phyloP scores from a whole-genome alignment of 352 stramenopile genomes.

The Phytophthora pseudosyringae region DNA sequence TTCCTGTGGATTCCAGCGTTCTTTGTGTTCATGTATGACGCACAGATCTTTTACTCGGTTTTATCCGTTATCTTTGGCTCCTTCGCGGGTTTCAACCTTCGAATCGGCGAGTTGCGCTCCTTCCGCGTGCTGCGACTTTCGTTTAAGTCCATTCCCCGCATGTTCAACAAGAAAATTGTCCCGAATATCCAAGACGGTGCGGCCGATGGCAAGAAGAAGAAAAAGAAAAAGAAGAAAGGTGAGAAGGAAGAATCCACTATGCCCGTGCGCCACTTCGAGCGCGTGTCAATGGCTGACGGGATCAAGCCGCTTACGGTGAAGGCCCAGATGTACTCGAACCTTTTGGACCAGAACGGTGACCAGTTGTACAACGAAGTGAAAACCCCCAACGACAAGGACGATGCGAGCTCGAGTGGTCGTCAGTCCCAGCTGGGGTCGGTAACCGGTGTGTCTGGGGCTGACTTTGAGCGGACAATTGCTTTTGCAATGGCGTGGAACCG shows the following conservation, averaged over 20 bases:
- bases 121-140: conserved; percentile 84
- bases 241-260: conserved; percentile 68
- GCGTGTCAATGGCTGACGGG: conserved; percentile 83
- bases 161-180: conserved; percentile 92
- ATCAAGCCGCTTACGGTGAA: conserved; percentile 86
- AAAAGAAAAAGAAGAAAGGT: conserved; percentile 74
- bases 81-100: conserved; percentile 86
- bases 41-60: conserved; percentile 88
- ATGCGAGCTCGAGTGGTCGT: conserved; percentile 57
- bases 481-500: conserved; percentile 91
- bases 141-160: conserved; percentile 87
- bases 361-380: conserved; percentile 72
- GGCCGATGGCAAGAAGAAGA: conserved; percentile 68
- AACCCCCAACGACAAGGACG: conserved; percentile 68
- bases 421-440: conserved; percentile 73
- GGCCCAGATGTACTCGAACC: conserved; percentile 81
- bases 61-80: conserved; percentile 81
- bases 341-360: conserved; percentile 63
- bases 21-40: conserved; percentile 89
- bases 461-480: conserved; percentile 86
- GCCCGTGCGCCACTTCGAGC: conserved; percentile 81
- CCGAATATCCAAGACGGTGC: conserved; percentile 78
- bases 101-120: conserved; percentile 84
- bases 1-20: conserved; percentile 86
- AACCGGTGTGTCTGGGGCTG: conserved; percentile 76